Conservation (phyloP, 1,284 basidiomycete species). For the Ustilago sp. region DNA sequence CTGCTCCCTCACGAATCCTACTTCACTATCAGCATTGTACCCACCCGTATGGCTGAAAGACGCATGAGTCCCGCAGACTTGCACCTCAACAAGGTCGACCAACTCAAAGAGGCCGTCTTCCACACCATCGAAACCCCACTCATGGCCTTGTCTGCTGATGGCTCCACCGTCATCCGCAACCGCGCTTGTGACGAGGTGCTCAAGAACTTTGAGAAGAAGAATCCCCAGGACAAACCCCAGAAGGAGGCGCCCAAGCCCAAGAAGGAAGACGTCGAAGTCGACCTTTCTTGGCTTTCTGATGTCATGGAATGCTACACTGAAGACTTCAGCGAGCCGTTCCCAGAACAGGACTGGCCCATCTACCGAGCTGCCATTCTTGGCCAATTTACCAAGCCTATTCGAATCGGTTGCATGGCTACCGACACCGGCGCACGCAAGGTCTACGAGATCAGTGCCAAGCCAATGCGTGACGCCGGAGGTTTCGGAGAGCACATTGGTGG, state of each 20-base stretch:
- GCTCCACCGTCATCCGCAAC: slow-evolving; percentile 57
- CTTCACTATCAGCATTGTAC: slow-evolving; percentile 58
- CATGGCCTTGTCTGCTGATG: slow-evolving; percentile 59
- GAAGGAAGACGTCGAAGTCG: slow-evolving; percentile 40
- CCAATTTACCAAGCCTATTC: slow-evolving; percentile 45
- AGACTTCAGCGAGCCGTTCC: slow-evolving; percentile 56
- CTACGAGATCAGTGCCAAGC: slow-evolving; percentile 56
- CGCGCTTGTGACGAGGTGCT: slow-evolving; percentile 61
- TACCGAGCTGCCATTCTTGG: slow-evolving; percentile 60
- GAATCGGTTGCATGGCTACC: slow-evolving; percentile 49
- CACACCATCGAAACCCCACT: slow-evolving; percentile 56
- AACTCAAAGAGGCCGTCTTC: slow-evolving; percentile 54
- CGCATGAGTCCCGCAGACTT: slow-evolving; percentile 49
- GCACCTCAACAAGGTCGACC: slow-evolving; percentile 43
- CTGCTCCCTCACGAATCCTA: slow-evolving; percentile 56
- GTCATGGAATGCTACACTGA: slow-evolving; percentile 62
- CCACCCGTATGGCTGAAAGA: slow-evolving; percentile 47
- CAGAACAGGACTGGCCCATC: slow-evolving; percentile 58
- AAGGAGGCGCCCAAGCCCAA: slow-evolving; percentile 22
- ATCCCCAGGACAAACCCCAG: slow-evolving; percentile 45
- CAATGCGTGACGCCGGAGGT: slow-evolving; percentile 58
- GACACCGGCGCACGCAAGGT: slow-evolving; percentile 48
- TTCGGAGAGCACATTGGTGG: slow-evolving; percentile 63
- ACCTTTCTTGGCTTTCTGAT: slow-evolving; percentile 59
- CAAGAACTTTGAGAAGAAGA: slow-evolving; percentile 46